Evolutionary conservation across 495 filamentous ascomycete species (phyloP).

Genomic region (Penicillium odoratum): DNA sequence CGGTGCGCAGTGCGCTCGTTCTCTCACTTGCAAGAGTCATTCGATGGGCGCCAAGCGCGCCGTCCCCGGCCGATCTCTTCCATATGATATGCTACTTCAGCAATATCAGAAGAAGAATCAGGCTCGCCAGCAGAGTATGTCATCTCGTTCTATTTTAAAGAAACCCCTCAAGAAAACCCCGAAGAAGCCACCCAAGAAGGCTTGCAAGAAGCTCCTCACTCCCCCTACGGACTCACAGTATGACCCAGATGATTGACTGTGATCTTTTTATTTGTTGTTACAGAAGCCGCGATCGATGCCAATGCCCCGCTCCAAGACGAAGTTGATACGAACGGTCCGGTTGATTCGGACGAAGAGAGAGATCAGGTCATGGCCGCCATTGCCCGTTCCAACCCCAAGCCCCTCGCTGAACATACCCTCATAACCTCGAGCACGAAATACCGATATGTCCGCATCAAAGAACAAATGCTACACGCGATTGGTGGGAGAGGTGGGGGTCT

Average conservation of each 20-base stretch:
- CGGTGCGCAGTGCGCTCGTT: conserved; percentile 86
- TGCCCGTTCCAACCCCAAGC: conserved; percentile 69
- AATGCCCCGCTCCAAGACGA: conserved; percentile 91
- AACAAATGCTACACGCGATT: conserved; percentile 79
- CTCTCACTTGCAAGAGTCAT: conserved; percentile 94
- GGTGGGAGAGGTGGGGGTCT: conserved; percentile 48
- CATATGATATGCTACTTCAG: conserved; percentile 91
- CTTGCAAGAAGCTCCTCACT: not conserved
- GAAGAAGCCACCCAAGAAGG: not conserved
- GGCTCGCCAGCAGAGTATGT: conserved; percentile 88
- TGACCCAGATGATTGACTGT: conserved; percentile 9
- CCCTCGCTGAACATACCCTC: conserved; percentile 65
- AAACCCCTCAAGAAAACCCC: not conserved
- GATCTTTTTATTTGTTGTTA: conserved; percentile 10
- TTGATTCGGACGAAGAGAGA: conserved; percentile 93
- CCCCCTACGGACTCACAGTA: not conserved
- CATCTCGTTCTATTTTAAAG: not conserved
- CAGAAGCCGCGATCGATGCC: conserved; percentile 89
- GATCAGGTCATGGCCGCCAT: conserved; percentile 85
- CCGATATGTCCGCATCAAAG: conserved; percentile 80
- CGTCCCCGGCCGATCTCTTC: conserved; percentile 84
- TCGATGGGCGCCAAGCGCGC: conserved; percentile 93
- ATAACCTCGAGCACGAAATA: conserved; percentile 72
- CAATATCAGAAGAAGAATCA: conserved; percentile 99
- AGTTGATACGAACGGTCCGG: conserved; percentile 65